Evolutionary conservation across 768 basidiomycete genomes (phyloP).

Genomic region (Suillus lakei): DNA sequence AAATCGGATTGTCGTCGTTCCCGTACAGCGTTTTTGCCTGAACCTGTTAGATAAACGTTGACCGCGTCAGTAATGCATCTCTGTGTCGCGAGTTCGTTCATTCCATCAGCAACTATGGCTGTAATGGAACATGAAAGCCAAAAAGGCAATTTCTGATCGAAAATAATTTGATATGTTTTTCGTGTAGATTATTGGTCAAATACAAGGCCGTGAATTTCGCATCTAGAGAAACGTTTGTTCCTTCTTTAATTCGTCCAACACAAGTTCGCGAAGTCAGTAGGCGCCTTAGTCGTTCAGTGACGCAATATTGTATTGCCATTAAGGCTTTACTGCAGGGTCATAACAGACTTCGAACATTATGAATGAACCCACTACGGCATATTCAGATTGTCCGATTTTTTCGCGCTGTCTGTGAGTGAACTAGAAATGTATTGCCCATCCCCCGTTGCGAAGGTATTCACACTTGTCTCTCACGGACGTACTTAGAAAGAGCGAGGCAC

Average conservation of each 20-base stretch:
- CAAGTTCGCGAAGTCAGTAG: neutral
- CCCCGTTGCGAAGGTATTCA: slow-evolving; percentile 8
- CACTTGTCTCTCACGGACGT: slow-evolving; percentile 16
- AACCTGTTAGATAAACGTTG: neutral
- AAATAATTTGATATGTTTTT: neutral
- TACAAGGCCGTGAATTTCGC: slow-evolving; percentile 3
- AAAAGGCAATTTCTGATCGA: neutral
- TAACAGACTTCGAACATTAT: neutral
- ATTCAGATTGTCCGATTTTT: slow-evolving; percentile 21
- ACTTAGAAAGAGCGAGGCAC: slow-evolving; percentile 20
- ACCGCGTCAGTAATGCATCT: neutral
- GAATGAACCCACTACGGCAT: neutral
- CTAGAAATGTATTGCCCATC: neutral
- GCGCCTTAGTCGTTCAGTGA: slow-evolving; percentile 1
- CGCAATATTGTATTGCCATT: neutral
- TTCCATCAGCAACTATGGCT: too few species aligned
- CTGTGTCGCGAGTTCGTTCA: neutral
- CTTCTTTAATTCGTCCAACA: neutral
- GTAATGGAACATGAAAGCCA: neutral
- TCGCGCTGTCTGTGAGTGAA: slow-evolving; percentile 19
- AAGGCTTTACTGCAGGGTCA: neutral
- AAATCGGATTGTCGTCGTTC: neutral
- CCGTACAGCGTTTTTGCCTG: neutral
- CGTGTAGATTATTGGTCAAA: neutral
- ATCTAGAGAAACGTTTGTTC: neutral